Evolutionary conservation across 75 land plant genomes (phyloP), one percentile per base, ranked within the genome.

Genomic region (Adiantum capillusveneris): DNA sequence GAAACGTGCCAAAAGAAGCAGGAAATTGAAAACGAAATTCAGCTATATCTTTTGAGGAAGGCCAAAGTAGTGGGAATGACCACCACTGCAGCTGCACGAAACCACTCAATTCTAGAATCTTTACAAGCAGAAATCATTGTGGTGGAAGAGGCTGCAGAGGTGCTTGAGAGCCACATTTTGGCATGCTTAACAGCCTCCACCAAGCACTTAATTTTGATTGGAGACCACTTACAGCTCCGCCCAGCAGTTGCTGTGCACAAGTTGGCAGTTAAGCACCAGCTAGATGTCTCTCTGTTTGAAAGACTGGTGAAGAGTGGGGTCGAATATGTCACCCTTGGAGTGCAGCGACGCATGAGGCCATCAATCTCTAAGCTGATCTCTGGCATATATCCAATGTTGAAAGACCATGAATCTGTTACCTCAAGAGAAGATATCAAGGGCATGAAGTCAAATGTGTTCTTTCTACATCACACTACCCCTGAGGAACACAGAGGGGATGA

Each of bases 141-240:
- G 12, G 70, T 76, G 41, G 79, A 76, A 56, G 79, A 76, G 49
- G 79, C 79, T 12, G 79, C 77, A 11, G 76, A 76, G 36, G 59
- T 76, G 18, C 34, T 73, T 28, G 79, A 76, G 41, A 59, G 67
- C n/a, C 77, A 76, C 34, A 46, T 76, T 18, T 45, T 76, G 1
- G 79, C 78, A 26, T 59, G 78, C 56, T 24, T 76, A 0, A 74
- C 44, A 25, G 41, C 76, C 1, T 43, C 28, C 26, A 66, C 57
- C 1, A 61, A 72, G 60, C 76, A 62, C 36, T 59, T 76, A 30
- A 73, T 76, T 20, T 59, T 76, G 3, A 76, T 72, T 1, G 76
- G 76, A 6, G 76, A 76, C 37, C 79, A 76, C 20, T 27, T 29
- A 36, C 79, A 76, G 79, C 65, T 76, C 0, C 77, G 79, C 13